Base-by-base conservation (phyloP, 371 early-diverging fungal genomes). In the Basidiobolus heterosporus region DNA sequence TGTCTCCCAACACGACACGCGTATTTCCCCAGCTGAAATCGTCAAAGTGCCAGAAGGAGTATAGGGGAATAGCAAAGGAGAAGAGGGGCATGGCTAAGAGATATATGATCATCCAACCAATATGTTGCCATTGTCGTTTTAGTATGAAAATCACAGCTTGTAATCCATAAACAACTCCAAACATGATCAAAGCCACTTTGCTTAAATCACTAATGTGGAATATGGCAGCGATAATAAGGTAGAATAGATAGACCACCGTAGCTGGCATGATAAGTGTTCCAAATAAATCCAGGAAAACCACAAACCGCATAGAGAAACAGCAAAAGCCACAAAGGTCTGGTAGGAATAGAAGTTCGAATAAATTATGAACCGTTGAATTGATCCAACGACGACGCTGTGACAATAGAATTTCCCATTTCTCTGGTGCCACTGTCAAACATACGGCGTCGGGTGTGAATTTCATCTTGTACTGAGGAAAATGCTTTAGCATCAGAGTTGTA, bases 1-100 rank as follows among this genome's bases (percentile, higher is more conserved):
- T 78, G 15, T 78, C 82, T 41, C 81, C 89, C 3, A 80, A 64
- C 1, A 87, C 87, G 30, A 82, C 58, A 58, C 97, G 84, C 13
- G 97, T 97, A 59, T 91, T 90, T 61, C 98, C 98, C 95, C 97
- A 95, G 0, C 88, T 88, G 59, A 94, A 92, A 57, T 94, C 94
- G 59, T 96, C 93, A 67, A 94, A 89, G 66, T 91, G 89, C 91
- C 91, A 92, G 84, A 87, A 91, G 20, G 88, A 69, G 54, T 88
- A 89, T 46, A 89, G 50, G 3, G 88, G 88, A 50, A 88, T 75
- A 22, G 78, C 69, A 57, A 86, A 85, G 15, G 79, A 71, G 57
- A 82, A 89, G 38, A 87, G 60, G 0, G 90, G 90, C 45, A 88
- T 76, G 14, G 90, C 87, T 23, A 85, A 47, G 16, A 89, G 62